These are phyloP conservation scores for Aspergillus quadrilineatus DNA, from an alignment of 2,329 filamentous ascomycete species.

Conservation along the genomic window DNA sequence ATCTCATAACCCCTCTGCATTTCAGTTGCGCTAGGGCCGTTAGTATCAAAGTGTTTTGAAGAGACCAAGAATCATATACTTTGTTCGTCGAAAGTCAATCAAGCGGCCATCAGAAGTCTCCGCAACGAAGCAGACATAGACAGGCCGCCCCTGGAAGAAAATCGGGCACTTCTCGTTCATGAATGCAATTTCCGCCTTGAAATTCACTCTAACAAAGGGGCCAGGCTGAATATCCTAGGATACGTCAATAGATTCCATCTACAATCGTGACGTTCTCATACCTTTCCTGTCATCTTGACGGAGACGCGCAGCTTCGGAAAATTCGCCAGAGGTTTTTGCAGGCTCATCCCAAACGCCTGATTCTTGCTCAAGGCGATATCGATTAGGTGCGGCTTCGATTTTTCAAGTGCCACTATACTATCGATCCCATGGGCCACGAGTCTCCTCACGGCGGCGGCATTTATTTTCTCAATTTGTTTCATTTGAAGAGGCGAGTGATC, in stretches of 20 bases:
- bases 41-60: constrained; percentile 20
- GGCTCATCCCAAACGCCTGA: constrained; percentile 74
- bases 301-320: constrained; percentile 70
- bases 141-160: constrained; percentile 62
- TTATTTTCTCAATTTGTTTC: constrained; percentile 77
- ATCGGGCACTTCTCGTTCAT: constrained; percentile 63
- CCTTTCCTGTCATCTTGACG: constrained; percentile 52
- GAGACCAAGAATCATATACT: constrained; percentile 38
- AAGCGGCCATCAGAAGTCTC: constrained; percentile 69
- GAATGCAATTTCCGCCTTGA: constrained; percentile 69
- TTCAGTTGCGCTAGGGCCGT: constrained; percentile 57
- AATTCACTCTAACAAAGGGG: constrained; percentile 55
- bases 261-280: constrained; percentile 25
- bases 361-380: constrained; percentile 76
- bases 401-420: constrained; percentile 68
- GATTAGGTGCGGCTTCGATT: constrained; percentile 67
- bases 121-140: constrained; percentile 72
- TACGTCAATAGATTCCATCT: constrained; percentile 11
- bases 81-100: constrained; percentile 65
- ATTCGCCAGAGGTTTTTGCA: constrained; percentile 62
- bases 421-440: constrained; percentile 69
- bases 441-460: constrained; percentile 71
- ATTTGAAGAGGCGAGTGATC: constrained; percentile 79
- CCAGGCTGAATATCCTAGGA: constrained; percentile 33
- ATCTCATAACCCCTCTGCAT: constrained; percentile 63